Conservation (phyloP, 371 early-diverging fungal genomes). For the Apophysomyces elegans region DNA sequence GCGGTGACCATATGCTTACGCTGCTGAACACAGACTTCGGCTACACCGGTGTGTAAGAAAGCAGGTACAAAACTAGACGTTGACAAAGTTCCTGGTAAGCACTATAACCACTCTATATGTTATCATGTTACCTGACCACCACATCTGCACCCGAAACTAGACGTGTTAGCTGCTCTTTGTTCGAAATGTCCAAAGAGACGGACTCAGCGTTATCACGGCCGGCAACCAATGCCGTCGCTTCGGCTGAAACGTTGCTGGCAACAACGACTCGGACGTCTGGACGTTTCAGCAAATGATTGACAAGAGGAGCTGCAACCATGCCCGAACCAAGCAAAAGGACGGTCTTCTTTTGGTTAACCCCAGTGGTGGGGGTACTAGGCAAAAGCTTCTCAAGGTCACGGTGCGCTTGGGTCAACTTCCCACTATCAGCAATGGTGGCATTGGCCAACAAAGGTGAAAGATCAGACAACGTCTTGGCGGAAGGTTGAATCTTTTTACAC, state of each 20-base stretch:
- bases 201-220: constrained; percentile 57
- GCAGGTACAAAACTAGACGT: constrained; percentile 89
- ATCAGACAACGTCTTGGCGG: constrained; percentile 12
- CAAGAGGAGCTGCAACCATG: constrained; percentile 90
- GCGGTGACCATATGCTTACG: constrained; percentile 96
- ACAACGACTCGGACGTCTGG: constrained; percentile 75
- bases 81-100: background rate
- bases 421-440: constrained; percentile 81
- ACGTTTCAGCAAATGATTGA: constrained; percentile 75
- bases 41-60: constrained; percentile 86
- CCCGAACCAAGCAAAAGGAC: constrained; percentile 92
- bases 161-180: constrained; percentile 54
- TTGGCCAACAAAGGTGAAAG: constrained; percentile 52
- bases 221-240: constrained; percentile 72
- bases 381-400: constrained; percentile 48
- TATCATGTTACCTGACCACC: constrained; percentile 75
- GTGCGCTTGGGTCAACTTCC: constrained; percentile 65
- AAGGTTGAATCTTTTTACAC: constrained; percentile 20
- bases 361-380: constrained; percentile 5
- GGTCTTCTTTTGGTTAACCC: constrained; percentile 40
- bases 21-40: constrained; percentile 80
- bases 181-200: constrained; percentile 55
- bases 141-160: constrained; percentile 82
- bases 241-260: constrained; percentile 77
- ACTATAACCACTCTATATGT: background rate